These are phyloP conservation scores for Marasmius sp. DNA, from an alignment of 1,284 basidiomycete species.

Conservation along the genomic window DNA sequence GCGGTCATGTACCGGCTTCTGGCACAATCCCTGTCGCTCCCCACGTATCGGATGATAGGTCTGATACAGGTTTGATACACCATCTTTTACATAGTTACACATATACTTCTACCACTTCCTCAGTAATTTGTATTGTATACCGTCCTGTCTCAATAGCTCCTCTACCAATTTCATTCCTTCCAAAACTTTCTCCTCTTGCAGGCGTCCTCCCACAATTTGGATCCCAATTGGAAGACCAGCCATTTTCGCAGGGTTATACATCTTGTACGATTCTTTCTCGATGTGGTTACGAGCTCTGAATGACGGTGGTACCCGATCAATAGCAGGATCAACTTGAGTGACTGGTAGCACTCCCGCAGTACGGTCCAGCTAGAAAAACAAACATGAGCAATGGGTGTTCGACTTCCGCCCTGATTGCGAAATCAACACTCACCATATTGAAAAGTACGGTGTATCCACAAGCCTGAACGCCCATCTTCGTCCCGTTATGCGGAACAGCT, in stretches of 20 bases:
- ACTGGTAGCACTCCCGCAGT: conserved; percentile 62
- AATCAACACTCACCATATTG: conserved; percentile 33
- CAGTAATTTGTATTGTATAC: conserved; percentile 20
- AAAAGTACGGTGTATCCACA: conserved; percentile 46
- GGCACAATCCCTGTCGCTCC: no score
- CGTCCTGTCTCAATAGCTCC: conserved; percentile 20
- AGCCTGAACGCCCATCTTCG: conserved; percentile 39
- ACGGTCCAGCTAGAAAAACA: conserved; percentile 46
- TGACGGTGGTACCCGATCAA: conserved; percentile 36
- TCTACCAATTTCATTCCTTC: conserved; percentile 47
- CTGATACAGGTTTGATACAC: not conserved
- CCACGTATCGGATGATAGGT: no score
- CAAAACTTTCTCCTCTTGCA: conserved; percentile 63
- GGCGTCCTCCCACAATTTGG: conserved; percentile 56
- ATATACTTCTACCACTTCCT: not conserved
- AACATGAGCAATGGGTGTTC: not conserved
- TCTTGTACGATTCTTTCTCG: conserved; percentile 37
- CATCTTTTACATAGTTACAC: not conserved
- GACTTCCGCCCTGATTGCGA: not conserved
- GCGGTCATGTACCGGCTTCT: no score
- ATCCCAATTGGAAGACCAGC: conserved; percentile 66
- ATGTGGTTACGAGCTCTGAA: conserved; percentile 31
- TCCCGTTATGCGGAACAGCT: conserved; percentile 47
- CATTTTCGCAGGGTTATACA: conserved; percentile 63
- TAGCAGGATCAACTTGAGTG: conserved; percentile 44